A percentile compares a stretch with the other conserved stretches of the same genome.
Evolutionary conservation across 495 filamentous ascomycete genomes (phyloP).

Genomic region (Penicillium flavigenum): DNA sequence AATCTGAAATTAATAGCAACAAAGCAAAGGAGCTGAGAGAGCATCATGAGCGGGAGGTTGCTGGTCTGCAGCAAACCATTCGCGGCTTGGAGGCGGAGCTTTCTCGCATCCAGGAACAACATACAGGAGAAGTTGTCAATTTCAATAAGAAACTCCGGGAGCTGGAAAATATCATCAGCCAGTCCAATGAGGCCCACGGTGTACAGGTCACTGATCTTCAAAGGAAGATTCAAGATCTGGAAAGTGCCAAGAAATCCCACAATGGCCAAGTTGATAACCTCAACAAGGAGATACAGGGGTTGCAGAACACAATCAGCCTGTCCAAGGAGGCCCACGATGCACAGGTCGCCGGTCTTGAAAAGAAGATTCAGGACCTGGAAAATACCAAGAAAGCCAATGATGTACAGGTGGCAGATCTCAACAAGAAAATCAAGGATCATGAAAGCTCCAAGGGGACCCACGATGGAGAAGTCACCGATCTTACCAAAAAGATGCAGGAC

Average conservation of each 20-base stretch:
- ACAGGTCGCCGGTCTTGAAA: conserved; percentile 41
- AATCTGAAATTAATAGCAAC: conserved; percentile 47
- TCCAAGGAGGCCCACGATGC: conserved; percentile 11
- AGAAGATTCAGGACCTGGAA: conserved; percentile 29
- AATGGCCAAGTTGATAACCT: conserved; percentile 30
- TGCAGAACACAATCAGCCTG: conserved; percentile 55
- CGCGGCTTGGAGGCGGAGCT: conserved; percentile 58
- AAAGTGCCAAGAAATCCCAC: conserved; percentile 48
- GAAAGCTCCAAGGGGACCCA: conserved; percentile 4
- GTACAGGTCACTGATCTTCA: conserved; percentile 58
- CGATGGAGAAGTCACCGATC: conserved; percentile 1
- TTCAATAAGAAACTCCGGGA: conserved; percentile 55
- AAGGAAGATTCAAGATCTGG: conserved; percentile 53
- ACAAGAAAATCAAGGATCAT: not conserved
- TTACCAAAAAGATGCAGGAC: conserved; percentile 16
- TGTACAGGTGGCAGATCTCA: conserved; percentile 12
- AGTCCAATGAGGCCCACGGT: conserved; percentile 49
- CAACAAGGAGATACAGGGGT: conserved; percentile 50
- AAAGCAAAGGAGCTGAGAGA: conserved; percentile 48
- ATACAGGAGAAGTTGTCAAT: conserved; percentile 57
- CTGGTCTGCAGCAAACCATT: conserved; percentile 60
- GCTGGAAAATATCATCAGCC: conserved; percentile 56
- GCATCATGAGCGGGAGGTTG: conserved; percentile 61
- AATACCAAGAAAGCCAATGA: conserved; percentile 10
- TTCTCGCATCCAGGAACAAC: conserved; percentile 52